Conservation (phyloP, 2,329 filamentous ascomycete genomes). For the Shiraia bambusicola region DNA sequence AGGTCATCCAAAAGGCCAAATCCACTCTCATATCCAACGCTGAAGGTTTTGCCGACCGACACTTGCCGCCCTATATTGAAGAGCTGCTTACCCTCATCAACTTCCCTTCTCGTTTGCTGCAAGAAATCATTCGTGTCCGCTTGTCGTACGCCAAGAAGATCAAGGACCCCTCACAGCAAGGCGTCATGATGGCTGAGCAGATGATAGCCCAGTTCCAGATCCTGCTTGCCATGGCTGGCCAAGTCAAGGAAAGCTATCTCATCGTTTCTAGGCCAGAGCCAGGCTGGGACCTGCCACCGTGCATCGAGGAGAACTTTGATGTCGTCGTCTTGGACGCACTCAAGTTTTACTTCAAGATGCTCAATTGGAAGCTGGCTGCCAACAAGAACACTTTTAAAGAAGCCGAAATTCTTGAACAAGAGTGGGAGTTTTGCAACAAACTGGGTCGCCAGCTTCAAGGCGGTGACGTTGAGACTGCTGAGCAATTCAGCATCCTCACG, state of each 20-base stretch:
- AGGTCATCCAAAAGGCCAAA: constrained; percentile 91
- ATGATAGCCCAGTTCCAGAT: constrained; percentile 98
- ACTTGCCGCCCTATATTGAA: constrained; percentile 94
- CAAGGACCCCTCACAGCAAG: constrained; percentile 91
- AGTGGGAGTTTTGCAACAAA: constrained; percentile 96
- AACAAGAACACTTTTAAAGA: constrained; percentile 99
- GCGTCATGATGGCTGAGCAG: constrained; percentile 91
- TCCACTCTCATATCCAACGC: constrained; percentile 85
- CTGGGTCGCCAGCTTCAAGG: constrained; percentile 89
- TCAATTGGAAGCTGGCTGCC: constrained; percentile 95
- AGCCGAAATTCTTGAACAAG: constrained; percentile 92
- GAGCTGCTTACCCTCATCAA: constrained; percentile 95
- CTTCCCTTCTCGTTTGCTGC: constrained; percentile 91
- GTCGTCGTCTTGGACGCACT: constrained; percentile 86
- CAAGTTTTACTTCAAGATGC: constrained; percentile 97
- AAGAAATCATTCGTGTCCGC: constrained; percentile 92
- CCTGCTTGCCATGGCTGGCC: constrained; percentile 83
- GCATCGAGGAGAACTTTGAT: constrained; percentile 96
- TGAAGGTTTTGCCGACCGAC: constrained; percentile 78
- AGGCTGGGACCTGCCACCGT: constrained; percentile 93
- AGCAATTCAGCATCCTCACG: constrained; percentile 92
- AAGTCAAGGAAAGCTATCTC: constrained; percentile 87
- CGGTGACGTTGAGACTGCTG: constrained; percentile 93
- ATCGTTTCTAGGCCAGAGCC: constrained; percentile 81
- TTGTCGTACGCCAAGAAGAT: constrained; percentile 91